Evolutionary conservation across 345 rosid species (phyloP).

Genomic region (Camelina hispida): DNA sequence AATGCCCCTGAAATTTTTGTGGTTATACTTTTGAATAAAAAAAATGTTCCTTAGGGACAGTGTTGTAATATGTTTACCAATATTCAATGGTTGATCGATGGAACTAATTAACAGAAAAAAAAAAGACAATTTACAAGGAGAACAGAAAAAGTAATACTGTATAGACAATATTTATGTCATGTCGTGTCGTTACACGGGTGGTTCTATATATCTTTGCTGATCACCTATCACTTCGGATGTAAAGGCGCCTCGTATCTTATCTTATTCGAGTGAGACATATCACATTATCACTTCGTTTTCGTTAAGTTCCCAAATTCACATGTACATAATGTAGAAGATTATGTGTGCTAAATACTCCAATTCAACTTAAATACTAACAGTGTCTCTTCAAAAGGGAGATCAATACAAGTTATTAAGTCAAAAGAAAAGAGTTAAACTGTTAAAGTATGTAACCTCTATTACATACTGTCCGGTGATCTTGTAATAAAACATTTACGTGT

Average conservation of each 20-base stretch:
- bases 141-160: not conserved
- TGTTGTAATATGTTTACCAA: too few species aligned
- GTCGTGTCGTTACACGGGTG: not conserved
- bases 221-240: not conserved
- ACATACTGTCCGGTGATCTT: not conserved
- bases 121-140: not conserved
- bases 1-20: too few species aligned
- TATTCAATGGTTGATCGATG: too few species aligned
- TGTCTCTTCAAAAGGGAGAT: not conserved
- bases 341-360: not conserved
- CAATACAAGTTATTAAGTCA: not conserved
- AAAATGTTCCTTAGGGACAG: too few species aligned
- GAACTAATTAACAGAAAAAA: too few species aligned
- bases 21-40: too few species aligned
- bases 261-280: not conserved
- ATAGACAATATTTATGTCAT: not conserved
- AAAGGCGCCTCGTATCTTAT: not conserved
- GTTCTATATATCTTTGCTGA: not conserved
- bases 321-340: not conserved
- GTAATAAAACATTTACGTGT: too few species aligned
- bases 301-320: not conserved
- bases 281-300: not conserved
- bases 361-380: not conserved
- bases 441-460: not conserved
- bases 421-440: not conserved